Percentiles rank a stretch among this genome's conserved stretches.
Evolutionary conservation across 2,329 filamentous ascomycete species (phyloP).

Genomic region (Cercospora zeina): DNA sequence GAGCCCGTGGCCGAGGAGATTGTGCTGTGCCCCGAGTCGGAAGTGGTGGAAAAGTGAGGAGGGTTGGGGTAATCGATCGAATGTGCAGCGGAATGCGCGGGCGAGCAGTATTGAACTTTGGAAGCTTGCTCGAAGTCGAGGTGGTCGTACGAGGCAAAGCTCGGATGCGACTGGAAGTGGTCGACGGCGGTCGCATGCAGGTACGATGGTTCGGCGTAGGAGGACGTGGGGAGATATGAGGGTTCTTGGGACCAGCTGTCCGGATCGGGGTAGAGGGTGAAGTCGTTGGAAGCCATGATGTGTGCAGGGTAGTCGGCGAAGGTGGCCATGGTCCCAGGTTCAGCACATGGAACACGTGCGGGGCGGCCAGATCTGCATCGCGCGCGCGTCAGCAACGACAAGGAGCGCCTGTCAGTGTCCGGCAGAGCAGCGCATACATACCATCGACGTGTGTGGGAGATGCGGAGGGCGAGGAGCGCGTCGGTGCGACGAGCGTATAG

Average conservation of each 20-base stretch:
- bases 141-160: constrained; percentile 41
- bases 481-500: not conserved
- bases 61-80: constrained; percentile 50
- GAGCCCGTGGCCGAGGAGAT: constrained; percentile 55
- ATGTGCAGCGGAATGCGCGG: constrained; percentile 47
- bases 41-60: constrained; percentile 50
- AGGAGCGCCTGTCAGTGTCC: too few species aligned
- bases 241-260: constrained; percentile 37
- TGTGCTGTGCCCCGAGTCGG: constrained; percentile 52
- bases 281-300: constrained; percentile 38
- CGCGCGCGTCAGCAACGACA: not conserved
- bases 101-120: constrained; percentile 48
- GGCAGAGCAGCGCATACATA: constrained; percentile 2
- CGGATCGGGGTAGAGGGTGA: constrained; percentile 39
- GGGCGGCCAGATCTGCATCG: not conserved
- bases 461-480: not conserved
- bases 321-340: constrained; percentile 34
- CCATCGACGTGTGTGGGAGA: not conserved
- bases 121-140: constrained; percentile 43
- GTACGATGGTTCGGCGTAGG: constrained; percentile 35
- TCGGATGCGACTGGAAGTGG: constrained; percentile 39
- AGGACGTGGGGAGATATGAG: constrained; percentile 32
- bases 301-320: constrained; percentile 36
- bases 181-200: constrained; percentile 41
- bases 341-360: constrained; percentile 15